Evolutionary conservation across 352 stramenopile species (phyloP).

Genomic region (Peronospora destructor): DNA sequence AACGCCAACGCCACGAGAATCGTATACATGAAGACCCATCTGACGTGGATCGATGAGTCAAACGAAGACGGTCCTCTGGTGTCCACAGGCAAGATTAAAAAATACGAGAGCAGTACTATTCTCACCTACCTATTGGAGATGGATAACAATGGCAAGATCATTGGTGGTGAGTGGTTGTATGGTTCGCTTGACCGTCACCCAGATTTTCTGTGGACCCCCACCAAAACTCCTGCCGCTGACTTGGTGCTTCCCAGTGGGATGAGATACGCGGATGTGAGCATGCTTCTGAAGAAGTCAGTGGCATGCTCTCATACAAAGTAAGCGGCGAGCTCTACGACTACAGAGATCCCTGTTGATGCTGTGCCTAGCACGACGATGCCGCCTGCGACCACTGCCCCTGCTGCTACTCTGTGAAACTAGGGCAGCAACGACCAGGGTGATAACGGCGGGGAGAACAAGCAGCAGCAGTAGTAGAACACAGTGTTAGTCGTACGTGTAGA

Average conservation of each 20-base stretch:
- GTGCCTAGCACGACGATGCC: no score
- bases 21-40: conserved; percentile 33
- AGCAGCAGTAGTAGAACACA: no score
- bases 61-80: conserved; percentile 29
- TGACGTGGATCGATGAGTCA: conserved; percentile 42
- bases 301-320: neutral
- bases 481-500: no score
- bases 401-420: no score
- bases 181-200: conserved; percentile 26
- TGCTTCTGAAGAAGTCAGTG: conserved; percentile 25
- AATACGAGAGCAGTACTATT: conserved; percentile 21
- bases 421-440: no score
- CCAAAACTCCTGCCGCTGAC: conserved; percentile 15
- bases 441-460: no score
- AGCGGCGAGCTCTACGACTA: no score
- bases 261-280: conserved; percentile 27
- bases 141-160: conserved; percentile 25
- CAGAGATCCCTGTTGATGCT: no score
- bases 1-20: conserved; percentile 35
- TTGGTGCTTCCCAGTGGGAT: conserved; percentile 28
- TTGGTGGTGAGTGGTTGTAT: conserved; percentile 39
- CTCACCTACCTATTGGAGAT: conserved; percentile 38
- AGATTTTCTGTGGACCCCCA: conserved; percentile 35
- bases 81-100: conserved; percentile 20
- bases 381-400: no score